A percentile compares a stretch with the other conserved stretches of the same genome.
These are phyloP conservation scores for Cylindrotheca closterium DNA, from an alignment of 108 stramenopile genomes.

Conservation along the genomic window DNA sequence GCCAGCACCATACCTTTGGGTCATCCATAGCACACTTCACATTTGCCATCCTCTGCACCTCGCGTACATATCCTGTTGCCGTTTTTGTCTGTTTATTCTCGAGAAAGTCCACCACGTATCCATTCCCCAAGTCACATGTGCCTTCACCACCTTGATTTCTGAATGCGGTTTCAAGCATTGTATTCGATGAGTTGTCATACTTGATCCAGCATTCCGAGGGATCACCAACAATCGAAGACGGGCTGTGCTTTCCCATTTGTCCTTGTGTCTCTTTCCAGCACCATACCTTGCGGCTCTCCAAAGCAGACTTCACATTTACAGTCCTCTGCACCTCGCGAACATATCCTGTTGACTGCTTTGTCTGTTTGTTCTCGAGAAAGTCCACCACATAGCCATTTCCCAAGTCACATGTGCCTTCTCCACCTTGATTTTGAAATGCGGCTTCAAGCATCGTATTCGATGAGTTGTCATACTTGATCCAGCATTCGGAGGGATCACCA, in stretches of 20 bases:
- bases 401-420: background rate
- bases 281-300: background rate
- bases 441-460: background rate
- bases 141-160: background rate
- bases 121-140: background rate
- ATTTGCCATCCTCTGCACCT: background rate
- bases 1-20: constrained; percentile 1
- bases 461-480: background rate
- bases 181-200: background rate
- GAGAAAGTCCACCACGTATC: constrained; percentile 2
- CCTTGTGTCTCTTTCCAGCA: background rate
- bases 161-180: background rate
- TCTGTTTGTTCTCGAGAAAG: constrained; percentile 1
- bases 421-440: background rate
- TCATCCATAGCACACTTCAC: background rate
- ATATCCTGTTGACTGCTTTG: background rate
- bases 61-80: background rate
- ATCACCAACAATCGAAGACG: background rate
- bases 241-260: background rate
- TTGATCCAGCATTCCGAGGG: constrained; percentile 1
- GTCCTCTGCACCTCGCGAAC: background rate
- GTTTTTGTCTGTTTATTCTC: background rate
- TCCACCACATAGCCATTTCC: constrained; percentile 1
- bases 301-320: background rate
- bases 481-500: constrained; percentile 4